Percentiles rank a stretch among this genome's conserved stretches.
Evolutionary conservation across 306 rosid genomes (phyloP).

Genomic region (Arachis stenosperma): DNA sequence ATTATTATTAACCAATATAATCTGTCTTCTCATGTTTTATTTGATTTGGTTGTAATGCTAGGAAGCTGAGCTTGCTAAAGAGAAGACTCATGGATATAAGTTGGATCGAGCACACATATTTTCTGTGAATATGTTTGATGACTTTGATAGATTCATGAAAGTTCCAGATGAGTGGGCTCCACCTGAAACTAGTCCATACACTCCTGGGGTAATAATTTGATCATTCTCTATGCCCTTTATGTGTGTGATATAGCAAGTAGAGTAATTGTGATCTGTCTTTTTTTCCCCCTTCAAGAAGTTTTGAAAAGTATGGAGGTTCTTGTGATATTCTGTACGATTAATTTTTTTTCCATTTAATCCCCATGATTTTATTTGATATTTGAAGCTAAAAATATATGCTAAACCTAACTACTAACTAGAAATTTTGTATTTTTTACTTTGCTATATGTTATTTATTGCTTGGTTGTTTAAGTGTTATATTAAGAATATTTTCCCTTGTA

Average conservation of each 20-base stretch:
- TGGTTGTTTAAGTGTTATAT: neutral
- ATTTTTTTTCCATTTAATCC: too few species aligned
- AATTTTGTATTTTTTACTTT: too few species aligned
- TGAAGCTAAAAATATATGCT: neutral
- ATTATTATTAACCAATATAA: neutral
- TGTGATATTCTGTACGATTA: neutral
- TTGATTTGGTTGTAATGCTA: conserved; percentile 31
- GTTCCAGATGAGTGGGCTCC: conserved; percentile 94
- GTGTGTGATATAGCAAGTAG: neutral
- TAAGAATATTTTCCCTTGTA: neutral
- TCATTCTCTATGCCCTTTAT: neutral
- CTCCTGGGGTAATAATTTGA: conserved; percentile 65
- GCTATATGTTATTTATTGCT: neutral
- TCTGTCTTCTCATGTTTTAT: neutral
- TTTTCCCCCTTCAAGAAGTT: too few species aligned
- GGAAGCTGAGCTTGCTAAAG: conserved; percentile 97
- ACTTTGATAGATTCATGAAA: conserved; percentile 74
- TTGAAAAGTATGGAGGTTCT: neutral
- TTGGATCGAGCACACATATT: conserved; percentile 81
- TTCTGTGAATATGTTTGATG: conserved; percentile 79
- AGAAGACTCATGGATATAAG: conserved; percentile 87
- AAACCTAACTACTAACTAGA: neutral
- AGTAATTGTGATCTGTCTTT: neutral
- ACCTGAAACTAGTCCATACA: conserved; percentile 68
- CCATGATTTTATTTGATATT: neutral